These are phyloP conservation scores for Trichoderma sp. DNA, from an alignment of 2,329 filamentous ascomycete genomes.

Conservation along the genomic window DNA sequence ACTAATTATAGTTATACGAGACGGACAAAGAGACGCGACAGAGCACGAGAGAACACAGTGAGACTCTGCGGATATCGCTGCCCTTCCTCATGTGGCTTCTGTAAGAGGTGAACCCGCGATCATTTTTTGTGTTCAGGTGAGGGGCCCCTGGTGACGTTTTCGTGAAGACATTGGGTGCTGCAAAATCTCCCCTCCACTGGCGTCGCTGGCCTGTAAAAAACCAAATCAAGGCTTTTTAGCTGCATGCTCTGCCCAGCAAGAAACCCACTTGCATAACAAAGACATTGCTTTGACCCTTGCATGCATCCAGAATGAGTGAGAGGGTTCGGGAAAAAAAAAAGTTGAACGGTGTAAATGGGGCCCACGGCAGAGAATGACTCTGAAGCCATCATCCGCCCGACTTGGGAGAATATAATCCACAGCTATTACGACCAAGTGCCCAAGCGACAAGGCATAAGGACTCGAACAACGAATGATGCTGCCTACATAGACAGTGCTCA, in stretches of 20 bases:
- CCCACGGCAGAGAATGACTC: background rate
- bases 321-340: background rate
- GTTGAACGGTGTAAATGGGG: background rate
- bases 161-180: background rate
- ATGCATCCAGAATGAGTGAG: background rate
- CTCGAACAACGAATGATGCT: background rate
- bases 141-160: slow-evolving; percentile 14
- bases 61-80: background rate
- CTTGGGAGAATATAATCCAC: background rate
- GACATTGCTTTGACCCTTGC: background rate
- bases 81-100: slow-evolving; percentile 9
- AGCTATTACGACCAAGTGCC: background rate
- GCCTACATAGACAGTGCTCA: background rate
- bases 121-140: slow-evolving; percentile 15
- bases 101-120: background rate
- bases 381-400: background rate
- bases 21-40: background rate
- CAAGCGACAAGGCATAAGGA: background rate
- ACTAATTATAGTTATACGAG: background rate
- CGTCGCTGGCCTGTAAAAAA: background rate
- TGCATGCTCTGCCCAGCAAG: background rate
- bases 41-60: background rate
- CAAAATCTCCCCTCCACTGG: background rate
- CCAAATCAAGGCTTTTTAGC: slow-evolving; percentile 1
- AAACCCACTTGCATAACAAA: background rate